phyloP scores from a whole-genome alignment of 2,329 filamentous ascomycete genomes.

The Aspergillus persii region DNA sequence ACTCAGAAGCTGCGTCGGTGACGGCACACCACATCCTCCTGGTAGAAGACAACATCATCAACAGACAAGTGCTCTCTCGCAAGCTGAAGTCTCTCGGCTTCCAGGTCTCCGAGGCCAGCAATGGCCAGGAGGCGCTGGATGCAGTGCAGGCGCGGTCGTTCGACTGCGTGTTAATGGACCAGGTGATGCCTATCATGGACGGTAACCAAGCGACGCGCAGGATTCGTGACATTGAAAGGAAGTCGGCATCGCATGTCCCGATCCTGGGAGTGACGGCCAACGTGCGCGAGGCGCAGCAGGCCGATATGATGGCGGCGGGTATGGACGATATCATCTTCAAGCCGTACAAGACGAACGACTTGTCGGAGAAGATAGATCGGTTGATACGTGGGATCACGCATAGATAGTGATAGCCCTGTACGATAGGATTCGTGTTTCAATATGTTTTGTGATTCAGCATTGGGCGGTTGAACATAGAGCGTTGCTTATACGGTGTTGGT shows the following conservation, averaged over 20 bases:
- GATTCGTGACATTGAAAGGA: constrained; percentile 66
- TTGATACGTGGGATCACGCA: constrained; percentile 29
- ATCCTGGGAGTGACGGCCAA: constrained; percentile 62
- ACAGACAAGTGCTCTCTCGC: constrained; percentile 39
- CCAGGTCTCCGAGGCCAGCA: constrained; percentile 34
- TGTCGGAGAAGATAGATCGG: constrained; percentile 66
- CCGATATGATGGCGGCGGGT: constrained; percentile 67
- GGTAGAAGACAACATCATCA: constrained; percentile 47
- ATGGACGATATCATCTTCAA: constrained; percentile 79
- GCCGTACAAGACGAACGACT: constrained; percentile 71
- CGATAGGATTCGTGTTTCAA: neutral
- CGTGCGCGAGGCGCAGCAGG: constrained; percentile 70
- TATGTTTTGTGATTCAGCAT: neutral
- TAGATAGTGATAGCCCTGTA: neutral
- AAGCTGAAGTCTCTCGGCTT: constrained; percentile 38
- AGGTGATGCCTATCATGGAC: constrained; percentile 84
- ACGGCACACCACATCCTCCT: constrained; percentile 31
- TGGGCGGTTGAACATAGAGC: neutral
- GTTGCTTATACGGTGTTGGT: neutral
- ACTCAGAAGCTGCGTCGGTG: neutral
- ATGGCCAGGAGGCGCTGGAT: constrained; percentile 45
- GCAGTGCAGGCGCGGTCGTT: constrained; percentile 39
- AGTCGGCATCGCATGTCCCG: constrained; percentile 31
- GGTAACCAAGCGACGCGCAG: constrained; percentile 69
- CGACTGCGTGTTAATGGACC: constrained; percentile 72